Evolutionary conservation across 2,329 filamentous ascomycete species (phyloP), one percentile per base, ranked within the genome.

Genomic region (Curvularia verruculosa): DNA sequence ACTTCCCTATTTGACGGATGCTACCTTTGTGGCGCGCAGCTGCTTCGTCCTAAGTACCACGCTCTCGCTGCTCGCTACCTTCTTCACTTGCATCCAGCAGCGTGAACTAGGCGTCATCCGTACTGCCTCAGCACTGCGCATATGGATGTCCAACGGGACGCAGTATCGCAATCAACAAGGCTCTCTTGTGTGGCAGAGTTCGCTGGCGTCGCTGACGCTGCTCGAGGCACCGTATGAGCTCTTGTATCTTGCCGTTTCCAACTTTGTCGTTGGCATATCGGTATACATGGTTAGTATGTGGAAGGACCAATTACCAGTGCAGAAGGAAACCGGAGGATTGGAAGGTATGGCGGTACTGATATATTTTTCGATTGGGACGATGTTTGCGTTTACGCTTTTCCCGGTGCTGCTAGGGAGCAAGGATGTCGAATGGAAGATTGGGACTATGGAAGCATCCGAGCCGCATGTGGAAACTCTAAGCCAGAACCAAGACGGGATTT

Each of bases 71-170:
- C 49, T 66, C 21, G 51, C 65, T 15, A 60, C 60, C 1, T 68
- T 65, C 52, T 66, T 68, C 36, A 63, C 61, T 2, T 56, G 56
- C 28, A 52, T 66, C 7, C 65, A 68, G 50, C 64, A 68, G 31
- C 57, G 64, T 18, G 60, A 61, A 19, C 55, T 64, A 28, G 61
- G 61, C 37, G 39, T 52, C 12, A 26, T 61, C 12, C 45, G 49
- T 10, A 49, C 34, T 6, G 52, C 64, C 13, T 45, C 24, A 1
- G 49, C 59, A 1, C 43, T 66, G 6, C 58, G 64, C 6, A 39
- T 39, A 3, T 68, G 65, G 65, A 58, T 68, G 8, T 60, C 61
- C 10, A 65, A 60, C 43, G 62, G 62, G 19, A 36, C 47, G n/a
- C 52, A 31, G 10, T 64, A 60, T 34, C 19, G 40, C n/a, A 54